Base-by-base conservation (phyloP, 306 rosid species). In the Cicer bijugum region DNA sequence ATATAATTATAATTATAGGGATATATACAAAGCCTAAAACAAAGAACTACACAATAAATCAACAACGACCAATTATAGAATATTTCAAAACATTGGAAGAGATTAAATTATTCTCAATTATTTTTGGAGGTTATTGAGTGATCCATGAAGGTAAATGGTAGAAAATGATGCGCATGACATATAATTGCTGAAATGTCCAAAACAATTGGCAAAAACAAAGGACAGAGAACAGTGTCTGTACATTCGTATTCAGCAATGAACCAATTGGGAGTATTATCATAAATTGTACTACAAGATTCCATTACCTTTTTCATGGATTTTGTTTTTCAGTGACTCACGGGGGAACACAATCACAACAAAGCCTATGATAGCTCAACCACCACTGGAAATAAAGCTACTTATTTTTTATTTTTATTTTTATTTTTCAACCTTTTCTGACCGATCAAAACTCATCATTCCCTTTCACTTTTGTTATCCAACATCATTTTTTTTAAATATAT, bases 211-310 rank as follows among this genome's bases (percentile, higher is more conserved):
- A 61, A 57, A 69, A 72, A 23, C 53, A 40, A 53, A 47, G 55
- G 70, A 56, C 45, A 75, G 37, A n/a, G 81, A 44, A 59, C 28
- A 23, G 35, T 56, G 16, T 12, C 6, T 50, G 69, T 61, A 37
- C 68, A 51, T 17, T 48, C 39, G 47, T 39, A 12, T 19, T 44
- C 20, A 51, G 64, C 42, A 43, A 12, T 12, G 47, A 59, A 59
- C 82, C 56, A 23, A 40, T 57, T 63, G 33, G 68, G 44, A 17
- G 17, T 6, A 44, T 56, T 17, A 23, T 12, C 48, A 38, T 14
- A n/a, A 17, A 72, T 60, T 58, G 38, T 19, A 58, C 39, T 23
- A 23, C 80, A 81, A 88, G 88, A 90, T 88, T 83, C 88, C 80
- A 33, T 72, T 3, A 55, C 42, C 50, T 67, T 86, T 80, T 40